Percentiles rank a stretch among this genome's conserved stretches.
phyloP scores from a whole-genome alignment of 208 protist genomes.

The Leishmania tropica region DNA sequence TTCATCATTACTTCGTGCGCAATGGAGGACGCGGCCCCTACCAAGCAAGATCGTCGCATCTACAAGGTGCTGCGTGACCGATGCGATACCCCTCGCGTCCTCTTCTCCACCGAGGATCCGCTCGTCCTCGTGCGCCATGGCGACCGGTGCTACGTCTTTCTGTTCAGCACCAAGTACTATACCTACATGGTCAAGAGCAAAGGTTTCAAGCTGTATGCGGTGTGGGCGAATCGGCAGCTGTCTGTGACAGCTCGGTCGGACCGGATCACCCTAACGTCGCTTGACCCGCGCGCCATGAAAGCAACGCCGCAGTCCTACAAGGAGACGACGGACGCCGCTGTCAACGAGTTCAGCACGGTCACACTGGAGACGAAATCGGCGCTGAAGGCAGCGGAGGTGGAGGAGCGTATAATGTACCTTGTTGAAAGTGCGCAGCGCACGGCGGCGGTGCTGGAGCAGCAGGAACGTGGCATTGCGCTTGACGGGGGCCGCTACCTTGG shows the following conservation, averaged over 20 bases:
- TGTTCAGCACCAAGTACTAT: conserved; percentile 73
- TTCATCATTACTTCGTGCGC: not conserved
- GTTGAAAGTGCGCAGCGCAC: conserved; percentile 54
- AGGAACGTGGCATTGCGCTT: conserved; percentile 44
- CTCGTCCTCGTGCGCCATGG: conserved; percentile 57
- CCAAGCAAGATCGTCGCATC: conserved; percentile 41
- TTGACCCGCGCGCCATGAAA: conserved; percentile 19
- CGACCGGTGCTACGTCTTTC: conserved; percentile 53
- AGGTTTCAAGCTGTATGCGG: conserved; percentile 70
- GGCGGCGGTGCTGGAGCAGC: conserved; percentile 46
- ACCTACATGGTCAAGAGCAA: conserved; percentile 86
- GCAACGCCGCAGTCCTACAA: conserved; percentile 29
- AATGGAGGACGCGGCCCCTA: conserved; percentile 10
- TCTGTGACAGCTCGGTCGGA: conserved; percentile 34
- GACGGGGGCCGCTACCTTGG: conserved; percentile 11
- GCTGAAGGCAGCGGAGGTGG: conserved; percentile 40
- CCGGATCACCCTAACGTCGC: conserved; percentile 29
- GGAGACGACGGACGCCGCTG: conserved; percentile 25
- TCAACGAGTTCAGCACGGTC: conserved; percentile 56
- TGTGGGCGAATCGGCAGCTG: conserved; percentile 75
- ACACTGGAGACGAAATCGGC: conserved; percentile 43
- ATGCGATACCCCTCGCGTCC: conserved; percentile 72
- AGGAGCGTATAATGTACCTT: conserved; percentile 48
- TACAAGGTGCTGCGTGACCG: conserved; percentile 73
- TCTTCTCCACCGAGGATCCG: conserved; percentile 55